These are phyloP conservation scores for Cystofilobasidium bisporidii DNA, from an alignment of 768 basidiomycete genomes.

Conservation along the genomic window DNA sequence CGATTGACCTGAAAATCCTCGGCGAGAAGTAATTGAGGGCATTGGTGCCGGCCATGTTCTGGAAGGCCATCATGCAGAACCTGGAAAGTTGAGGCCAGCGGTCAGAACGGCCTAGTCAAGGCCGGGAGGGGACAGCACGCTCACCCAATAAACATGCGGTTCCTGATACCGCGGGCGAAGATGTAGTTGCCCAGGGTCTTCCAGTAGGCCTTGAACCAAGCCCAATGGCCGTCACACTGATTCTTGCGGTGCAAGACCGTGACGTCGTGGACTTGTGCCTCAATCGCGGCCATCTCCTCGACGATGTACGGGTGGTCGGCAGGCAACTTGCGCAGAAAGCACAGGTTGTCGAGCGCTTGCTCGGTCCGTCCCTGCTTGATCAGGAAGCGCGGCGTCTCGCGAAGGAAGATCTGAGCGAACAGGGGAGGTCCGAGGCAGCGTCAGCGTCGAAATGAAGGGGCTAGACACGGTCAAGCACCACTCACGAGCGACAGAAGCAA, in stretches of 20 bases:
- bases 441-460: too few species aligned
- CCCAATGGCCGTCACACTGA: background rate
- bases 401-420: slow-evolving; percentile 33
- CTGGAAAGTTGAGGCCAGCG: too few species aligned
- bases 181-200: slow-evolving; percentile 2
- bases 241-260: slow-evolving; percentile 5
- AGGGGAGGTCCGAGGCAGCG: background rate
- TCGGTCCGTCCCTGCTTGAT: slow-evolving; percentile 33
- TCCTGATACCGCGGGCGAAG: slow-evolving; percentile 12
- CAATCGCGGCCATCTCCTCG: slow-evolving; percentile 31
- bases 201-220: slow-evolving; percentile 20
- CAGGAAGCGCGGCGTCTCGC: slow-evolving; percentile 40
- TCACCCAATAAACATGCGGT: slow-evolving; percentile 19
- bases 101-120: too few species aligned
- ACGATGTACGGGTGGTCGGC: slow-evolving; percentile 35
- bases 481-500: slow-evolving; percentile 20
- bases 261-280: slow-evolving; percentile 16
- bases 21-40: slow-evolving; percentile 20
- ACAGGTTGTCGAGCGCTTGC: slow-evolving; percentile 36
- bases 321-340: slow-evolving; percentile 37
- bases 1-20: slow-evolving; percentile 47
- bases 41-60: slow-evolving; percentile 23
- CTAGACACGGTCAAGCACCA: background rate
- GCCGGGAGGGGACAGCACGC: background rate
- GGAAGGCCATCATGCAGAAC: slow-evolving; percentile 26